Conservation (phyloP, 768 basidiomycete species). For the Amyloporia xantha region DNA sequence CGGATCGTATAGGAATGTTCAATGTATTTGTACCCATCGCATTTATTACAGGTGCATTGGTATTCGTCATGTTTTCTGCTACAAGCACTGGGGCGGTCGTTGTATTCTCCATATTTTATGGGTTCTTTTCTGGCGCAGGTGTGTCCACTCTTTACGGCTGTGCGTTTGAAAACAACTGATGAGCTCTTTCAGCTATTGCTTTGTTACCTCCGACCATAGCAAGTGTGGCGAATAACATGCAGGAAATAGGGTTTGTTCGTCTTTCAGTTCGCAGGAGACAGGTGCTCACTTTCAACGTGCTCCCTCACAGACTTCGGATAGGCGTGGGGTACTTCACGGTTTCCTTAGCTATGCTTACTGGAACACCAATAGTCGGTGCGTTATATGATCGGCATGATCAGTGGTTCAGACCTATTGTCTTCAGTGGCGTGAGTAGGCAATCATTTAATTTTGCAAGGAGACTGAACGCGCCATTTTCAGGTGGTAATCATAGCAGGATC, state of each 20-base stretch:
- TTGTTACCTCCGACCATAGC: slow-evolving; percentile 12
- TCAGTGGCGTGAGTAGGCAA: slow-evolving; percentile 14
- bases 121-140: slow-evolving; percentile 40
- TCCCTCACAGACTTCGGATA: slow-evolving; percentile 16
- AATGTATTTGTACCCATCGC: slow-evolving; percentile 32
- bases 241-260: slow-evolving; percentile 11
- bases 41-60: slow-evolving; percentile 27
- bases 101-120: slow-evolving; percentile 39
- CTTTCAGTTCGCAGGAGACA: no score
- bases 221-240: slow-evolving; percentile 3
- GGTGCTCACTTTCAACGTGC: neutral
- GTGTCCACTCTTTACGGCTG: neutral
- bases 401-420: slow-evolving; percentile 19
- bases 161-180: neutral
- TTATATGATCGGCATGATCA: slow-evolving; percentile 6
- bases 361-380: slow-evolving; percentile 22
- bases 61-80: slow-evolving; percentile 33
- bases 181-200: slow-evolving; percentile 6
- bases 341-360: slow-evolving; percentile 17
- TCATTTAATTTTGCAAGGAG: neutral
- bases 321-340: slow-evolving; percentile 18
- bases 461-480: neutral
- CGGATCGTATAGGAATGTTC: slow-evolving; percentile 43
- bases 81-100: slow-evolving; percentile 30
- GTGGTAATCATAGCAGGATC: neutral